Percentiles rank a stretch among this genome's conserved stretches.
phyloP scores from a whole-genome alignment of 2,329 filamentous ascomycete species.

The Pseudogymnoascus sp. region DNA sequence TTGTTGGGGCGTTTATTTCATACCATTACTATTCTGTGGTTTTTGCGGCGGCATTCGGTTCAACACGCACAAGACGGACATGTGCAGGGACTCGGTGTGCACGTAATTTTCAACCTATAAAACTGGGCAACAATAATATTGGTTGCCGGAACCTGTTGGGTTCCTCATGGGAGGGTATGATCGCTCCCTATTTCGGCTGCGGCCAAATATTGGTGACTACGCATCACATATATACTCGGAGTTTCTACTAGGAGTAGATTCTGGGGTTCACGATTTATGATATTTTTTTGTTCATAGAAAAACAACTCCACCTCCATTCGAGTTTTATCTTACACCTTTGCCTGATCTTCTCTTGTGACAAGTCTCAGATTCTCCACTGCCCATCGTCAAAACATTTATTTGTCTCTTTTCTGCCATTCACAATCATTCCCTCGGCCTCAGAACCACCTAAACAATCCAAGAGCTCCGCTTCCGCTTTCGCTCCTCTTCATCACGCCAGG shows the following conservation, averaged over 20 bases:
- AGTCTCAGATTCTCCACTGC: not conserved
- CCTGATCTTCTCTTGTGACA: not conserved
- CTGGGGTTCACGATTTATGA: slow-evolving; percentile 6
- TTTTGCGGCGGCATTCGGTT: not conserved
- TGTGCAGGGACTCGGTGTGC: not conserved
- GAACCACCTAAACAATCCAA: not conserved
- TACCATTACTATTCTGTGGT: not conserved
- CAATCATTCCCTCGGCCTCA: not conserved
- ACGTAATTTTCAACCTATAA: slow-evolving; percentile 2
- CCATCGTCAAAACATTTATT: not conserved
- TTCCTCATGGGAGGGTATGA: not conserved
- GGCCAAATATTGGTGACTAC: not conserved
- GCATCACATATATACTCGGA: not conserved
- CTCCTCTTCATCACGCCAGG: not conserved
- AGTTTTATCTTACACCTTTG: not conserved
- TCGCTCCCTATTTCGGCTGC: not conserved
- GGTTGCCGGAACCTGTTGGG: not conserved
- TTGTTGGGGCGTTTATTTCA: slow-evolving; percentile 2
- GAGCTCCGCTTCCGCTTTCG: not conserved
- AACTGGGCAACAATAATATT: not conserved
- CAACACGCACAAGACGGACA: not conserved
- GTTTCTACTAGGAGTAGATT: not conserved
- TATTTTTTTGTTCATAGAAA: not conserved
- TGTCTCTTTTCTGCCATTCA: not conserved
- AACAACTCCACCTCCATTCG: not conserved